Base-by-base conservation (phyloP, 805 yeast genomes). In the Teunomyces pallodes region DNA sequence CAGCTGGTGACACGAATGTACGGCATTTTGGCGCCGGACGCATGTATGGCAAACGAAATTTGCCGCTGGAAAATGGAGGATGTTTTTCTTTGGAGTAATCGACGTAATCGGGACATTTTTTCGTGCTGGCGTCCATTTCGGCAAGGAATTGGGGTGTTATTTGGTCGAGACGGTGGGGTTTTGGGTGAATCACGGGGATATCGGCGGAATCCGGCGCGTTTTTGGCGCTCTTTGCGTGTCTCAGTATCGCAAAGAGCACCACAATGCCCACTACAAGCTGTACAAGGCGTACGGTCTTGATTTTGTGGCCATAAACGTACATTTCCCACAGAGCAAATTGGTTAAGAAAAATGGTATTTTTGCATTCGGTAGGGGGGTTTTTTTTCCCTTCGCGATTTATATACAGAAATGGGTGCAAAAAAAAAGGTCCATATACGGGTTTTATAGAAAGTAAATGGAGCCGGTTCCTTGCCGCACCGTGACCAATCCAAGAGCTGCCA, bases 21-120 rank as follows among this genome's bases (percentile, higher is more conserved):
- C 96, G 78, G 61, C 96, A 90, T 32, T 76, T 61, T 10, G 67
- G 69, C 0, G 80, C 71, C 1, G 97, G 97, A 55, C 97, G 71
- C 83, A 88, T 91, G 54, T 60, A 87, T 1, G 96, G 89, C 49
- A 84, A 70, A 33, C 64, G 55, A 43, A 79, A 62, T 2, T 74
- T 65, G 0, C 96, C 95, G 2, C 59, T 53, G 0, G 86, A 76
- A 26, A 69, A 71, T 1, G 95, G 95, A 1, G 54, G 60, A 54
- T 86, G 92, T 36, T 66, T 66, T 4, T 46, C 50, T 47, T 75
- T 62, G 0, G 94, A 76, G 59, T 85, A 88, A 0, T 75, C 77
- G 16, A 77, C 76, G 61, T 88, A 88, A 48, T 81, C 80, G 1
- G 83, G 83, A 61, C 96, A 88, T 10, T 46, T 46, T 31, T 27